Percentiles rank a stretch among this genome's conserved stretches.
These are phyloP conservation scores for Fusarium tricinctum DNA, from an alignment of 2,329 filamentous ascomycete species.

Conservation along the genomic window DNA sequence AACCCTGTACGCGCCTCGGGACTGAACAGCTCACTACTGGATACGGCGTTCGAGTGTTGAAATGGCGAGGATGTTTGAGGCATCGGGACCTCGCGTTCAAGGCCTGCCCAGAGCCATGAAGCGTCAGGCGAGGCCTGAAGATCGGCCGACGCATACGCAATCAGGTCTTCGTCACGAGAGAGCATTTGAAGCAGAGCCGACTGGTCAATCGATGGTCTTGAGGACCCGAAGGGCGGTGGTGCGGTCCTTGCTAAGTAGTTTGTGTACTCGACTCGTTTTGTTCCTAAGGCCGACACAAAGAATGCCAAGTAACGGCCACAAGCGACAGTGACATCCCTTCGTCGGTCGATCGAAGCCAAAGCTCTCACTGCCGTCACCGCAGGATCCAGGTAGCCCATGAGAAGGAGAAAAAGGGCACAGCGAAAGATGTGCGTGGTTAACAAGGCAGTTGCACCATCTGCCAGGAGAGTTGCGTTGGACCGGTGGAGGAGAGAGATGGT, in stretches of 20 bases:
- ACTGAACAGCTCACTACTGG: slow-evolving; percentile 59
- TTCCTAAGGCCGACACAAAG: slow-evolving; percentile 78
- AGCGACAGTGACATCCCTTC: slow-evolving; percentile 78
- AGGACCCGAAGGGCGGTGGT: slow-evolving; percentile 51
- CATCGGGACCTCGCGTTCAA: slow-evolving; percentile 63
- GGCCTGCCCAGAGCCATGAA: slow-evolving; percentile 85
- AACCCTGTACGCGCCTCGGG: slow-evolving; percentile 66
- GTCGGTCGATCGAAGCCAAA: slow-evolving; percentile 77
- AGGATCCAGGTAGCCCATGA: slow-evolving; percentile 78
- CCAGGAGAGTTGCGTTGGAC: slow-evolving; percentile 67
- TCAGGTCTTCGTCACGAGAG: slow-evolving; percentile 82
- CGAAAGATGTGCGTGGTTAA: slow-evolving; percentile 90
- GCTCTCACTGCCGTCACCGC: slow-evolving; percentile 81
- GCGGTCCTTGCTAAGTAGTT: slow-evolving; percentile 55
- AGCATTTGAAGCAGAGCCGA: slow-evolving; percentile 53
- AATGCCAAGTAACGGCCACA: slow-evolving; percentile 88
- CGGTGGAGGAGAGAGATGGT: slow-evolving; percentile 83
- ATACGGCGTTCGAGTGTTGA: slow-evolving; percentile 39
- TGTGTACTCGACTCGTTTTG: slow-evolving; percentile 64
- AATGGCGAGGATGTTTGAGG: slow-evolving; percentile 41
- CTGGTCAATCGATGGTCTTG: slow-evolving; percentile 53
- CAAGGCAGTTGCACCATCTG: slow-evolving; percentile 78
- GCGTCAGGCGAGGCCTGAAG: slow-evolving; percentile 83
- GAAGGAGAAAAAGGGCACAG: slow-evolving; percentile 82
- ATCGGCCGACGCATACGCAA: slow-evolving; percentile 89